These are phyloP conservation scores for Phytophthora citrophthora DNA, from an alignment of 352 stramenopile species.

Conservation along the genomic window DNA sequence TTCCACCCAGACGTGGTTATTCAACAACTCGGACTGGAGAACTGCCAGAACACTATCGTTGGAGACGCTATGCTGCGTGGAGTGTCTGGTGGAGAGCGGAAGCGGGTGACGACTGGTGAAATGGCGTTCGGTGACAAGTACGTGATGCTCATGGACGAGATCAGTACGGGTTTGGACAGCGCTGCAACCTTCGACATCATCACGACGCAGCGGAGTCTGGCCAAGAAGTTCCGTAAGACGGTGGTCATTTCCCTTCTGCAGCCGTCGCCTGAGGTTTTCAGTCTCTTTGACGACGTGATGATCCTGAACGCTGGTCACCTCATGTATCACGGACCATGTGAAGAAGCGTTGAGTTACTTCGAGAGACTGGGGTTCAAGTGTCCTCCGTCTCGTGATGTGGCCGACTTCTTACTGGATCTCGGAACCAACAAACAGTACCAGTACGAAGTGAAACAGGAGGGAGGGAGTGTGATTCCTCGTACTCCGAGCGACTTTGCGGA, in stretches of 20 bases:
- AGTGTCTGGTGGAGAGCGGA: constrained; percentile 19
- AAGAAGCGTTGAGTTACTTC: constrained; percentile 14
- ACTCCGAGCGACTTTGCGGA: constrained; percentile 34
- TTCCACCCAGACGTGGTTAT: constrained; percentile 15
- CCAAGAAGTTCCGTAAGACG: constrained; percentile 44
- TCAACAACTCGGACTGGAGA: constrained; percentile 18
- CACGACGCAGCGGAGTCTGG: constrained; percentile 51
- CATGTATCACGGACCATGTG: constrained; percentile 62
- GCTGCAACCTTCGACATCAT: constrained; percentile 92
- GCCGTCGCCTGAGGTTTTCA: constrained; percentile 49
- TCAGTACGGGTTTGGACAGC: constrained; percentile 92
- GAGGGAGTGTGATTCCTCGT: neutral
- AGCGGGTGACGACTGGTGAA: constrained; percentile 23
- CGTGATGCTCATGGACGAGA: constrained; percentile 84
- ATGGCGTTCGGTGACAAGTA: constrained; percentile 25
- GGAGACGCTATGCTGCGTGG: constrained; percentile 19
- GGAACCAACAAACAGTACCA: constrained; percentile 37
- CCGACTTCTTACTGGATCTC: constrained; percentile 90
- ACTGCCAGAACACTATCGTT: constrained; percentile 24
- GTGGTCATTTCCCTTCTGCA: constrained; percentile 63
- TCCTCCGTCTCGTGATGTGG: constrained; percentile 63
- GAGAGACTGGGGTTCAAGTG: constrained; percentile 26
- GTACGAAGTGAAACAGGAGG: constrained; percentile 21
- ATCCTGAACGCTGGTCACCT: constrained; percentile 78
- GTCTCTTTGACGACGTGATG: constrained; percentile 55